A percentile compares a stretch with the other conserved stretches of the same genome.
These are phyloP conservation scores for Cystobasidiaceae sp. DNA, from an alignment of 1,284 basidiomycete genomes.

Conservation along the genomic window DNA sequence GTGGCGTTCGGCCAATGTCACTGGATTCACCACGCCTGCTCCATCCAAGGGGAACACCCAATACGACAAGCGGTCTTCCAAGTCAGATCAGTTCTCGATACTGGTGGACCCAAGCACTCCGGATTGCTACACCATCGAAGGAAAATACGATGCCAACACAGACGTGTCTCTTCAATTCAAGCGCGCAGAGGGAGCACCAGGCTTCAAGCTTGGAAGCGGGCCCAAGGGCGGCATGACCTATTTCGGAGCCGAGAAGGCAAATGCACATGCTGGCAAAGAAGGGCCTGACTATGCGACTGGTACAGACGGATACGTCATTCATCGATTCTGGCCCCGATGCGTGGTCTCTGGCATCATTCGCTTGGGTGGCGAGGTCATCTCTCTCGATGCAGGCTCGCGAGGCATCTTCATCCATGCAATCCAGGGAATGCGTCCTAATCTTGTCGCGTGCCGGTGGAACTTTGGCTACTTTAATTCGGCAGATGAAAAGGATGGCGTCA, in stretches of 20 bases:
- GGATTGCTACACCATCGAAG: constrained; percentile 72
- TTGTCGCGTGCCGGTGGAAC: constrained; percentile 91
- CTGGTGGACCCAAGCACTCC: constrained; percentile 58
- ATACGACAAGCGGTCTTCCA: constrained; percentile 73
- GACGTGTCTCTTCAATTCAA: constrained; percentile 71
- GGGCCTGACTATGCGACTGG: constrained; percentile 52
- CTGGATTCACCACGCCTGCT: constrained; percentile 67
- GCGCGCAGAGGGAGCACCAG: constrained; percentile 65
- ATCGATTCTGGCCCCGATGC: constrained; percentile 83
- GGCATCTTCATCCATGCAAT: constrained; percentile 95
- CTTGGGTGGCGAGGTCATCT: constrained; percentile 60
- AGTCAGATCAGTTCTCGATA: constrained; percentile 77
- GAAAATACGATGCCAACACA: constrained; percentile 71
- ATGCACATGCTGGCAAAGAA: constrained; percentile 46
- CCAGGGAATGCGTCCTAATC: constrained; percentile 95
- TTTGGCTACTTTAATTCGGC: constrained; percentile 74
- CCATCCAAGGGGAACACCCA: constrained; percentile 49
- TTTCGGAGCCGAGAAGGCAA: constrained; percentile 59
- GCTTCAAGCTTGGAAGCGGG: constrained; percentile 88
- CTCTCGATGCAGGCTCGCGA: constrained; percentile 56
- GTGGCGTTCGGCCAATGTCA: constrained; percentile 88
- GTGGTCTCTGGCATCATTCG: constrained; percentile 58
- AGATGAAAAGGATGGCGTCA: constrained; percentile 58
- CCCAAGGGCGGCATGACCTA: constrained; percentile 82
- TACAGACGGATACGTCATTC: constrained; percentile 76